Evolutionary conservation across 805 yeast genomes (phyloP), one percentile per base, ranked within the genome.

Genomic region (Cyberlindnera petersonii): DNA sequence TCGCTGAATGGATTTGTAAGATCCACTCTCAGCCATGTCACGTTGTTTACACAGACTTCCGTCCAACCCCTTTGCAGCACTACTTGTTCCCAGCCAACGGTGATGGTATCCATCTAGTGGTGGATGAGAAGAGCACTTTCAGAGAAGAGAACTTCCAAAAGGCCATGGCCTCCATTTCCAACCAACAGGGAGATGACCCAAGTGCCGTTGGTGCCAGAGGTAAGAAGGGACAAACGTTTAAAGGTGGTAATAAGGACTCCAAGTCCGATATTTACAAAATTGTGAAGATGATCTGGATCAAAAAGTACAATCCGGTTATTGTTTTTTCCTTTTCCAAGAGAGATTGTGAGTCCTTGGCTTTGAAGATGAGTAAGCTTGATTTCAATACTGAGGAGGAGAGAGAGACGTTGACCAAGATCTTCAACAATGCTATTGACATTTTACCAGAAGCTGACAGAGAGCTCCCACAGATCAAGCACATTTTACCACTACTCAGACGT

Each of bases 21-120:
- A 89, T 83, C 40, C 99, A 93, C 60, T 71, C 75, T 31, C 98
- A 94, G 63, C 98, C 98, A 6, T 93, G 99, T 60, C 98, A 93
- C 63, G 95, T 93, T 62, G 98, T 93, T 16, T 93, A 93, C 64
- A 93, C 99, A 1, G 96, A 93, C 66, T 93, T 91, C 75, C 82
- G 99, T 62, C 99, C 99, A 26, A 93, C 99, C 6, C 99, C 99
- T 1, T 69, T 93, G 50, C 99, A 93, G 63, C 99, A 93, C 66
- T 93, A 93, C 56, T 68, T 93, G 38, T 93, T 93, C 69, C 98
- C 99, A 20, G 94, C 96, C n/a, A 94, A 89, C 41, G 98, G 98
- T 40, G 95, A 86, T 59, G 99, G 99, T 44, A 93, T 93, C 42
- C 95, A 93, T 62, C 72, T 93, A 49, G 99, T 93, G 13, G 98